A percentile compares a stretch with the other conserved stretches of the same genome.
Evolutionary conservation across 129 eudicot genomes (phyloP).

Genomic region (Helianthus annuus): DNA sequence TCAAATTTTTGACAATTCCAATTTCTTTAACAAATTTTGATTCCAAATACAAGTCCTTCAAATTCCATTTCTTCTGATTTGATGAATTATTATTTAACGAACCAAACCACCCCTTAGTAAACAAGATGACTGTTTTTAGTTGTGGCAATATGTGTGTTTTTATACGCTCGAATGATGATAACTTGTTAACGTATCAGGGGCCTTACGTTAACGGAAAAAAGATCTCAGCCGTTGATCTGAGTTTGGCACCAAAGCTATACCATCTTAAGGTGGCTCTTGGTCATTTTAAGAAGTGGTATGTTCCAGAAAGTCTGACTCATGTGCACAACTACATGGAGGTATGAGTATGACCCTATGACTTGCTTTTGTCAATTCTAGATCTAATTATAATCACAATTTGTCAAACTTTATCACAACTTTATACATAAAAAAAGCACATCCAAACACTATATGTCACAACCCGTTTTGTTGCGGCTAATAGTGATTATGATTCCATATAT

Average conservation of each 20-base stretch:
- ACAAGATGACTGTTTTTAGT: not conserved
- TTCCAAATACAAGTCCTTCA: not conserved
- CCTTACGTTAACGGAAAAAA: conserved; percentile 68
- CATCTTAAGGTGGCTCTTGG: conserved; percentile 76
- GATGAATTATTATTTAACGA: not conserved
- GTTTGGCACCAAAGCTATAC: conserved; percentile 79
- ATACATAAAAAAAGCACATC: not conserved
- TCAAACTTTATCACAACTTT: not conserved
- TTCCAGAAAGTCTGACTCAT: conserved; percentile 55
- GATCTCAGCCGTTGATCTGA: conserved; percentile 71
- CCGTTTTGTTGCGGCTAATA: not conserved
- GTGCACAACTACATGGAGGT: conserved; percentile 78
- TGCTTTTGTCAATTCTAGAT: not conserved
- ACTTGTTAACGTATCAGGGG: conserved; percentile 43
- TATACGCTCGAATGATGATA: conserved; percentile 8
- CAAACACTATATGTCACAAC: not conserved
- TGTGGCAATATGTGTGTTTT: not conserved
- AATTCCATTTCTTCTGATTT: not conserved
- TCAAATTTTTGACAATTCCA: not conserved
- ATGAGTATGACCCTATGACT: not conserved
- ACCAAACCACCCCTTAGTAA: not conserved
- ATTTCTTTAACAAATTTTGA: not conserved
- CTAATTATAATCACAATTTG: not conserved
- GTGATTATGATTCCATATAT: too few species aligned
- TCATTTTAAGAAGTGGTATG: conserved; percentile 71